Evolutionary conservation across 2,329 filamentous ascomycete genomes (phyloP), one percentile per base, ranked within the genome.

Genomic region (Pseudogymnoascus verrucosus): DNA sequence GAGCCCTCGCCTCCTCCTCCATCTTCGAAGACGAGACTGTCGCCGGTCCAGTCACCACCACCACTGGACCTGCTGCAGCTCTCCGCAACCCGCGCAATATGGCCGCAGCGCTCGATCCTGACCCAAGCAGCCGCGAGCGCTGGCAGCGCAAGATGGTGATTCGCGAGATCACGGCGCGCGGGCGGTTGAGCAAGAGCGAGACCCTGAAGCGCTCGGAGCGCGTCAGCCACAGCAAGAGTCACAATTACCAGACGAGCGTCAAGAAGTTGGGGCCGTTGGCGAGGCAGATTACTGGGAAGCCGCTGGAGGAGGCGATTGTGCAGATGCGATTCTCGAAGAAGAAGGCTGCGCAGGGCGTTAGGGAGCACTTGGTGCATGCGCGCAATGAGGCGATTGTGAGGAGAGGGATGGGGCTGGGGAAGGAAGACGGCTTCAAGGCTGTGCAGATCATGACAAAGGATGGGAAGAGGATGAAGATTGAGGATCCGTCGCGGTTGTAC

Each of bases 321-420:
- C 95, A 99, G 81, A 96, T 99, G 91, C 85, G 88, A 63, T 98
- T 93, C 79, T 93, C 89, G 75, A 91, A 91, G 80, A 99, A 99
- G 84, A 93, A 92, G 79, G 89, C 89, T 67, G 90, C 93, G 5
- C 80, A 84, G 68, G 91, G 96, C 71, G 85, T 98, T 28, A 79
- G 84, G 69, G 87, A 86, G 72, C 90, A 95, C 72, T 79, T 99
- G 16, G 85, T 95, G 72, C 83, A 90, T 70, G 93, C 93, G 1
- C 85, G 89, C 64, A 90, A 96, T 72, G 79, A 88, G 71, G 95
- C 95, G 37, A 80, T 96, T 68, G 89, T 89, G 14, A 83, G 83
- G 70, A 83, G 88, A 40, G 92, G 91, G 11, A 98, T 99, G 93
- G 93, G 92, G 0, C 78, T 97, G 67, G 75, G 79, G 1, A 40